Percentiles rank a stretch among this genome's conserved stretches.
Evolutionary conservation across 2,329 filamentous ascomycete genomes (phyloP).

Genomic region (Aspergillus fischeri): DNA sequence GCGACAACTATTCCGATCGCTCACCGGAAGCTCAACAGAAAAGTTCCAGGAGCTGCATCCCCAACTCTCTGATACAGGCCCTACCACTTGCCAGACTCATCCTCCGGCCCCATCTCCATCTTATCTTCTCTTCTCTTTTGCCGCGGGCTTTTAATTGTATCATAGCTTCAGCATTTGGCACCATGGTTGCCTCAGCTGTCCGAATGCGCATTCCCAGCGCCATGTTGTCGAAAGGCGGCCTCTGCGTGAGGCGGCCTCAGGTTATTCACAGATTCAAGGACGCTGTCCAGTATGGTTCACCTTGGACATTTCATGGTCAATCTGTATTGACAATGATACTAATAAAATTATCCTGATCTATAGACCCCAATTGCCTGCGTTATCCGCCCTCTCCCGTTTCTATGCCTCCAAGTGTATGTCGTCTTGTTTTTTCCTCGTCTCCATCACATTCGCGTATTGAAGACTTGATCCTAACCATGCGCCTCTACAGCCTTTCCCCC

Average conservation of each 20-base stretch:
- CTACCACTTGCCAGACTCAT: conserved; percentile 21
- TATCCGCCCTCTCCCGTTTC: conserved; percentile 60
- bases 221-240: conserved; percentile 39
- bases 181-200: conserved; percentile 53
- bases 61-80: conserved; percentile 28
- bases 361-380: conserved; percentile 46
- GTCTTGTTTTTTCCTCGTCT: conserved; percentile 9
- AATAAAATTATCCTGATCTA: conserved; percentile 11
- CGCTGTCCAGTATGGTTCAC: conserved; percentile 35
- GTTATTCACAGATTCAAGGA: conserved; percentile 42
- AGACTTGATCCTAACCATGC: conserved; percentile 18
- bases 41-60: conserved; percentile 32
- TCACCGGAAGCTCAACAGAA: conserved; percentile 43
- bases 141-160: conserved; percentile 20
- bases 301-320: background rate
- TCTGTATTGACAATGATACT: conserved; percentile 12
- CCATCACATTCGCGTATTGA: conserved; percentile 4
- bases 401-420: conserved; percentile 66
- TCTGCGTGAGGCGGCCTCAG: conserved; percentile 44
- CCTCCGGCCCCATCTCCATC: conserved; percentile 14
- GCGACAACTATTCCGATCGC: conserved; percentile 28
- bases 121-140: conserved; percentile 15
- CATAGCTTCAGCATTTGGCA: conserved; percentile 31
- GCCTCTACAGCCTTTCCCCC: conserved; percentile 73
- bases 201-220: conserved; percentile 44